Evolutionary conservation across 2,329 filamentous ascomycete genomes (phyloP), one percentile per base, ranked within the genome.

Genomic region (Calonectria multiphialidica): DNA sequence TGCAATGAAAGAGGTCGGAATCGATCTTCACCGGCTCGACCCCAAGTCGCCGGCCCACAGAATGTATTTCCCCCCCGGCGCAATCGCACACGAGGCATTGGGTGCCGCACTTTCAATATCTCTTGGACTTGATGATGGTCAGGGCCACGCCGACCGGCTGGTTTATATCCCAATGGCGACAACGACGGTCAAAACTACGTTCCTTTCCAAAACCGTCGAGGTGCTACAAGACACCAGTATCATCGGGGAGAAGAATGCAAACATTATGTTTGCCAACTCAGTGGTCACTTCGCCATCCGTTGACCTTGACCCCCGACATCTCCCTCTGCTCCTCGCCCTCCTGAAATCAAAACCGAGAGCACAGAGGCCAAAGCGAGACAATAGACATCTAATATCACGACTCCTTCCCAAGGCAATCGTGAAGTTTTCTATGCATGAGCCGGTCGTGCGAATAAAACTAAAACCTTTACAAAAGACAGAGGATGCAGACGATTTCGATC

Each of bases 131-230:
- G 96, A 98, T 79, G 95, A 98, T 81, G 95, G 95, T n/a, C 91
- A 93, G 33, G 94, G 93, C 10, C 94, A 94, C 78, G 93, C 95
- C 0, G 95, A 98, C 81, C 92, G 96, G 66, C 89, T 99, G 70
- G 85, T 98, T 25, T 99, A 99, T 82, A 91, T 99, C 50, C 97
- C 97, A 0, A 98, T 99, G 97, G 94, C 96, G 23, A 99, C 97
- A 1, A 98, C 96, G 3, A 99, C 93, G 0, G 91, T 98, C 72
- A 95, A 96, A 82, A 98, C 97, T 0, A 99, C 97, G 0, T 86
- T 98, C 9, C 96, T 96, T 7, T 97, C 97, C 15, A 98, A 98
- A 83, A 98, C 96, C 0, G 93, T 99, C 13, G 94, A 96, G 81
- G 90, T 96, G 66, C 90, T 92, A 2, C 90, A 92, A 70, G 90